Evolutionary conservation across 352 stramenopile species (phyloP), one percentile per base, ranked within the genome.

Genomic region (Globisporangium canariense): DNA sequence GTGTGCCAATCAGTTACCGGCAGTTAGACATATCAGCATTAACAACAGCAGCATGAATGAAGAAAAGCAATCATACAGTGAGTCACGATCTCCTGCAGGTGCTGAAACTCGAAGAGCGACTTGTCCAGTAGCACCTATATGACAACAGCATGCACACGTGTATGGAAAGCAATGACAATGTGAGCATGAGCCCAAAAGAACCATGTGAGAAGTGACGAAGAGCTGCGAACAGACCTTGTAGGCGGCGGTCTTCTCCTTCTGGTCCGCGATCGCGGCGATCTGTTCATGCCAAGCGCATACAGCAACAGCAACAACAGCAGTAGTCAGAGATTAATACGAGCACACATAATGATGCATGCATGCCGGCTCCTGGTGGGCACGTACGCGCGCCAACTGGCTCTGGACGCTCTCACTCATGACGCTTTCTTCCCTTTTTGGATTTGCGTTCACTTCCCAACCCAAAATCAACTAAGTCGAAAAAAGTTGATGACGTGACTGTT

Each of bases 161-260:
- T 18, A 58, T 34, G 40, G 13, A 50, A 1, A 30, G 2, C 9
- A 41, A 11, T 14, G 36, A 14, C 36, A 14, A 41, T 41, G 36
- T 13, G 49, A 13, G 51, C 18, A 57, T 41, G 8, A 14, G 22
- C 13, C 58, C 13, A 8, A 13, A 13, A 14, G 16, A 13, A 14
- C 32, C 20, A 22, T 10, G 11, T 22, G 10, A 16, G 16, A 14
- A 54, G 43, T n/a, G n/a, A 45, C 3, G 36, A 61, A 58, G 59
- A 50, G 30, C 30, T 43, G 30, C 59, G 11, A 10, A 20, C 36
- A 6, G 59, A 80, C 81, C 81, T 94, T 94, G 78, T 94, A 94
- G 2, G 69, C 71, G 13, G 54, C 65, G 0, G 84, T 83, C 64
- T 93, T 93, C 57, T 91, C 81, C 67, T 93, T 93, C 55, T 92